These are phyloP conservation scores for Fusarium nygamai DNA, from an alignment of 2,329 filamentous ascomycete genomes.

Conservation along the genomic window DNA sequence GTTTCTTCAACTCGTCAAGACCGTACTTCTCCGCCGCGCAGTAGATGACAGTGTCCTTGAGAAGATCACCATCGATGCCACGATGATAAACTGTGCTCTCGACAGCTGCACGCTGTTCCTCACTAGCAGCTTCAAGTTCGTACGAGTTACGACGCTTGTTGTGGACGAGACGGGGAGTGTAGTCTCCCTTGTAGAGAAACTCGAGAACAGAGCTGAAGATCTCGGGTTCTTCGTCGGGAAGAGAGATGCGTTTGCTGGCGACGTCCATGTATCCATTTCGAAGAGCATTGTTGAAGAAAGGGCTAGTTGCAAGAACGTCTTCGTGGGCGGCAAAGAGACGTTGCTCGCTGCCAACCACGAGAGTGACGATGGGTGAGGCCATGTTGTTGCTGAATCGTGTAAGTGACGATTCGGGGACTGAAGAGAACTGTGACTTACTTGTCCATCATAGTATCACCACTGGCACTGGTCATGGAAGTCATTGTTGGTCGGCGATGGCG, in stretches of 20 bases:
- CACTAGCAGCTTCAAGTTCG: constrained; percentile 75
- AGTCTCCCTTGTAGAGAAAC: constrained; percentile 94
- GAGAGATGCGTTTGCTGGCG: constrained; percentile 73
- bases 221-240: constrained; percentile 88
- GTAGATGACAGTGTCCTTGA: constrained; percentile 92
- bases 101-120: constrained; percentile 55
- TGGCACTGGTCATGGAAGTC: constrained; percentile 51
- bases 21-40: constrained; percentile 88
- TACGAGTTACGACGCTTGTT: constrained; percentile 84
- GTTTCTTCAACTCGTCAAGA: constrained; percentile 83
- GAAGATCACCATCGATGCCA: constrained; percentile 70
- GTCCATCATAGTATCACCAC: constrained; percentile 53
- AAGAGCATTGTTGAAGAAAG: constrained; percentile 71
- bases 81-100: constrained; percentile 77
- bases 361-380: constrained; percentile 79
- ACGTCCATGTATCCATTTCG: constrained; percentile 50
- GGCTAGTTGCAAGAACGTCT: constrained; percentile 80
- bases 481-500: constrained; percentile 60
- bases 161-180: constrained; percentile 83
- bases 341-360: constrained; percentile 82
- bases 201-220: constrained; percentile 91
- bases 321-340: constrained; percentile 93
- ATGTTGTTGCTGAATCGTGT: constrained; percentile 56
- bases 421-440: constrained; percentile 53
- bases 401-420: neutral